These are phyloP conservation scores for Biscutella auriculata DNA, from an alignment of 441 rosid species.

Conservation along the genomic window DNA sequence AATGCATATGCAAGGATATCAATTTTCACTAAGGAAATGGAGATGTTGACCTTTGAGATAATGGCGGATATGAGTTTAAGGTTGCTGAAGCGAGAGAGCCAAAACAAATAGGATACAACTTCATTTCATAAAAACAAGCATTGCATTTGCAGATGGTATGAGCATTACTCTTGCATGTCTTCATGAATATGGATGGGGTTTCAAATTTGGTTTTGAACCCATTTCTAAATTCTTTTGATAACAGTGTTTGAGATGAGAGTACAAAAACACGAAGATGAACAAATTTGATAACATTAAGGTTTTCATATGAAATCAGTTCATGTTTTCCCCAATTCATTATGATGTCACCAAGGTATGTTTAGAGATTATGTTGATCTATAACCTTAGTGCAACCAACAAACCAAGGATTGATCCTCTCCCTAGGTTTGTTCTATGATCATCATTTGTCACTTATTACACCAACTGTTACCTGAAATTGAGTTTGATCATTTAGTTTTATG, in stretches of 20 bases:
- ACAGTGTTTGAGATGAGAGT: too few relatives aligned
- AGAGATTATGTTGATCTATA: conserved; percentile 63
- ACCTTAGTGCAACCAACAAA: conserved; percentile 40
- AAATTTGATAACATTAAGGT: too few relatives aligned
- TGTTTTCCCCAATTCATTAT: too few relatives aligned
- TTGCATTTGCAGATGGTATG: conserved; percentile 18
- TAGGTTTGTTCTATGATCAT: conserved; percentile 30
- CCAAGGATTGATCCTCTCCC: conserved; percentile 29
- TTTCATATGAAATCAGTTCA: too few relatives aligned
- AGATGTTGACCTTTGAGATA: conserved; percentile 10
- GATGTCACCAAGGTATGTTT: too few relatives aligned
- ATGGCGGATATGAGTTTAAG: conserved; percentile 23
- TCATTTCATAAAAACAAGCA: not conserved
- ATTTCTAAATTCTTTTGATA: too few relatives aligned
- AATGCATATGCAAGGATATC: not conserved
- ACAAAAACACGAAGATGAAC: too few relatives aligned
- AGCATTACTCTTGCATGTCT: conserved; percentile 12
- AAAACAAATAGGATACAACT: conserved; percentile 16
- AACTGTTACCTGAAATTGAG: not conserved
- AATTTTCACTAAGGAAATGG: not conserved
- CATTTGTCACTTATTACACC: not conserved
- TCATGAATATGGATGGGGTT: conserved; percentile 26
- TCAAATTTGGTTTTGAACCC: conserved; percentile 26
- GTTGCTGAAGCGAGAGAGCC: conserved; percentile 7
- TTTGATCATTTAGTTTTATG: not conserved